Percentiles rank a stretch among this genome's conserved stretches.
These are phyloP conservation scores for Leptodermis oblonga DNA, from an alignment of 257 asterid species.

Conservation along the genomic window DNA sequence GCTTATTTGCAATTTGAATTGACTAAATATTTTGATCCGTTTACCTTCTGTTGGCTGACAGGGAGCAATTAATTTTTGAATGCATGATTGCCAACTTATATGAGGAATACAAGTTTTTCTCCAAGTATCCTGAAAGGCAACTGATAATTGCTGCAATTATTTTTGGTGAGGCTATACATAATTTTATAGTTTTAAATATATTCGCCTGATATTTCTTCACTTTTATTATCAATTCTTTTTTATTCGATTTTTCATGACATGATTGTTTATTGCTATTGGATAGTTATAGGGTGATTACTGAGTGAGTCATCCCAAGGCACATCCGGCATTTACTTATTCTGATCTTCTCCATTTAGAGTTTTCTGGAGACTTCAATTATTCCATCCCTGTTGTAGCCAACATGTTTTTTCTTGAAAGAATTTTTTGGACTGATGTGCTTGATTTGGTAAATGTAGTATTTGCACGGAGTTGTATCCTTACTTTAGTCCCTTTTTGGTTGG, in stretches of 20 bases:
- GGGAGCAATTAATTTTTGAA: slow-evolving; percentile 76
- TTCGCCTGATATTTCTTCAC: not conserved
- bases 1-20: not conserved
- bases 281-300: not conserved
- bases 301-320: not conserved
- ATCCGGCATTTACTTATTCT: too few relatives aligned
- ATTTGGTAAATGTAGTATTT: not conserved
- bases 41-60: slow-evolving; percentile 33
- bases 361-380: too few relatives aligned
- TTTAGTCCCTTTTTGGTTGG: not conserved
- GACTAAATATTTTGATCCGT: not conserved
- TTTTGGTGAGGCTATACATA: slow-evolving; percentile 55
- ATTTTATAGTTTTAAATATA: not conserved
- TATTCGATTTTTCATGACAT: not conserved
- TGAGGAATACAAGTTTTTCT: slow-evolving; percentile 83
- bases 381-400: too few relatives aligned
- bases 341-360: too few relatives aligned
- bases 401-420: too few relatives aligned
- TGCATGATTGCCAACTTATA: slow-evolving; percentile 83
- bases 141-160: slow-evolving; percentile 77
- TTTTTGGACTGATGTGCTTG: not conserved
- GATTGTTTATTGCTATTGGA: not conserved
- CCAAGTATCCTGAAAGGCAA: slow-evolving; percentile 89
- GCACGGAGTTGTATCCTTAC: not conserved
- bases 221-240: not conserved